phyloP scores from a whole-genome alignment of 2,329 filamentous ascomycete genomes.

The Ceratocystis colombiana region DNA sequence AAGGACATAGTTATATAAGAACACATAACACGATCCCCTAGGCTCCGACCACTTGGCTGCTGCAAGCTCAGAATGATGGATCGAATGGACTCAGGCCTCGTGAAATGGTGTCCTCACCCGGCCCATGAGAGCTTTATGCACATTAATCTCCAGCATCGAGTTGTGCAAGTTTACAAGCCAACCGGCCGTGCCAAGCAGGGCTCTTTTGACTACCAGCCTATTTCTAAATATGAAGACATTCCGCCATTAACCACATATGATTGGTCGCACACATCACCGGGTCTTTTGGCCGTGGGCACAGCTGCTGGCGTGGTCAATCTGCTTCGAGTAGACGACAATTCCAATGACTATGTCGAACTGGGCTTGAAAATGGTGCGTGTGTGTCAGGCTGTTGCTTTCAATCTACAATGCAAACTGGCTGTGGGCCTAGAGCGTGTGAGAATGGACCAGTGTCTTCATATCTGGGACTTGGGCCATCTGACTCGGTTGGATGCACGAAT shows the following conservation, averaged over 20 bases:
- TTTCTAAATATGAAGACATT: constrained; percentile 52
- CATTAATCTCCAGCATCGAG: constrained; percentile 53
- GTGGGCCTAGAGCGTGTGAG: constrained; percentile 71
- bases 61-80: constrained; percentile 38
- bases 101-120: constrained; percentile 56
- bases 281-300: constrained; percentile 65
- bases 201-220: constrained; percentile 47
- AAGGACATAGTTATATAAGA: background rate
- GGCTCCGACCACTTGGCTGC: background rate
- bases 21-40: background rate
- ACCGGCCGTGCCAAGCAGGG: constrained; percentile 49
- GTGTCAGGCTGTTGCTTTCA: constrained; percentile 75
- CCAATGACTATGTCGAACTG: constrained; percentile 54
- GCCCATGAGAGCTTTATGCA: constrained; percentile 52
- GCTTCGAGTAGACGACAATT: constrained; percentile 60
- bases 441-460: constrained; percentile 71
- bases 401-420: constrained; percentile 58
- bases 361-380: constrained; percentile 64
- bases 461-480: constrained; percentile 65
- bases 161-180: constrained; percentile 54
- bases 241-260: constrained; percentile 56
- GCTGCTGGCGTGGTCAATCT: constrained; percentile 65
- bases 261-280: constrained; percentile 53
- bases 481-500: constrained; percentile 40
- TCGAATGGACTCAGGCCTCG: constrained; percentile 51